These are phyloP conservation scores for Hyaloscypha variabilis DNA, from an alignment of 495 filamentous ascomycete genomes.

Conservation along the genomic window DNA sequence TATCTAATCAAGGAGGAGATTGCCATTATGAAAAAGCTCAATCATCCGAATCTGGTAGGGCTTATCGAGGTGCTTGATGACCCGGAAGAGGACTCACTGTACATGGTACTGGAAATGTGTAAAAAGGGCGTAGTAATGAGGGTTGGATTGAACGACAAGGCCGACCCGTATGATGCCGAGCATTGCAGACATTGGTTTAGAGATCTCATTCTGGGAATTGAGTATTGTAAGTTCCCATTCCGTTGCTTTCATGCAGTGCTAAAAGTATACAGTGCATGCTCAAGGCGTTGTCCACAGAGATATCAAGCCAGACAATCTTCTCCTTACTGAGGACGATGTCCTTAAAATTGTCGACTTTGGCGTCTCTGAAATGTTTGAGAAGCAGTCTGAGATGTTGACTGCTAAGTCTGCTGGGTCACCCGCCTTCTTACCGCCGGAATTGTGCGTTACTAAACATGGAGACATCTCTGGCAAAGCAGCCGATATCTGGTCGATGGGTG, in stretches of 20 bases:
- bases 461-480: constrained; percentile 86
- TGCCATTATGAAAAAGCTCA: constrained; percentile 98
- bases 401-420: constrained; percentile 94
- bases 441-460: constrained; percentile 88
- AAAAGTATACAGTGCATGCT: constrained; percentile 63
- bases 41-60: constrained; percentile 90
- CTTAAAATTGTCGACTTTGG: constrained; percentile 98
- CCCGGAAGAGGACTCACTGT: constrained; percentile 90
- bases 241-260: constrained; percentile 18
- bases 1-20: constrained; percentile 95
- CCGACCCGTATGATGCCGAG: constrained; percentile 84
- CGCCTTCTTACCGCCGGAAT: constrained; percentile 90
- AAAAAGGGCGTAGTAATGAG: constrained; percentile 99
- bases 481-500: constrained; percentile 99
- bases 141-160: constrained; percentile 80
- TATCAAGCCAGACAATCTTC: constrained; percentile 96
- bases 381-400: constrained; percentile 84
- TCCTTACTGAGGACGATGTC: constrained; percentile 87
- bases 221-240: constrained; percentile 82
- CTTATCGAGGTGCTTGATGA: constrained; percentile 95
- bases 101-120: constrained; percentile 99
- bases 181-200: constrained; percentile 89
- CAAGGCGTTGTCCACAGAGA: constrained; percentile 96
- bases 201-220: constrained; percentile 93
- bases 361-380: constrained; percentile 98